Evolutionary conservation across 495 filamentous ascomycete species (phyloP), one percentile per base, ranked within the genome.

Genomic region (Penicillium coprophilum): DNA sequence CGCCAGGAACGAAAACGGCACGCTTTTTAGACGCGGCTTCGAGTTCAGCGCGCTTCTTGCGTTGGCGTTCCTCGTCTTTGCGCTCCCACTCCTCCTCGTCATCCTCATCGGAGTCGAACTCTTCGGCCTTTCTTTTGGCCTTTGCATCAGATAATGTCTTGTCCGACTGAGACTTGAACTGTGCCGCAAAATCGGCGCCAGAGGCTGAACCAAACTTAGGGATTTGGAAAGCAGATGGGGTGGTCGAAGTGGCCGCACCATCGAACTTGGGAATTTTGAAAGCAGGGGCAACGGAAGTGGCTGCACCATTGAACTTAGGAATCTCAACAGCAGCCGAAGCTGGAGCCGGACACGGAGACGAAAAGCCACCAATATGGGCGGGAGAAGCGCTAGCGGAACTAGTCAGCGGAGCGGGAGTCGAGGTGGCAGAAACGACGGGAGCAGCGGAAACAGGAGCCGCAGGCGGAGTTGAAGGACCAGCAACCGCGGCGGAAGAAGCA

Each of bases 91-190:
- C 77, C n/a, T 58, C 75, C 46, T 80, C 76, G 34, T 79, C 73
- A 17, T 81, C 80, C 27, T 82, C 79, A 13, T 82, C 81, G 0
- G 77, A 82, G 55, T 84, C 81, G 49, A 75, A 78, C 2, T 85
- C 81, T 46, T 81, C 81, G 1, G 71, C 77, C 61, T 80, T 85
- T 46, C 80, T 79, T 63, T 80, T 81, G 15, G 64, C 68, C 56
- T 80, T 79, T 45, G 73, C 72, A 36, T 78, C 72, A 32, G 70
- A 68, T 23, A 62, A 63, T 12, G 59, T 62, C 40, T 71, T 63
- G 8, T 73, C 67, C 3, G 70, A 65, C 43, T 69, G 59, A 39
- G 72, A 65, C 49, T 70, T 69, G 52, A 76, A 75, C 21, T 76
- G 72, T 3, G 68, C 63, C 46, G 73, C 60, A 46, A 79, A 79